These are phyloP conservation scores for Lupinus albus DNA, from an alignment of 306 rosid species.

Conservation along the genomic window DNA sequence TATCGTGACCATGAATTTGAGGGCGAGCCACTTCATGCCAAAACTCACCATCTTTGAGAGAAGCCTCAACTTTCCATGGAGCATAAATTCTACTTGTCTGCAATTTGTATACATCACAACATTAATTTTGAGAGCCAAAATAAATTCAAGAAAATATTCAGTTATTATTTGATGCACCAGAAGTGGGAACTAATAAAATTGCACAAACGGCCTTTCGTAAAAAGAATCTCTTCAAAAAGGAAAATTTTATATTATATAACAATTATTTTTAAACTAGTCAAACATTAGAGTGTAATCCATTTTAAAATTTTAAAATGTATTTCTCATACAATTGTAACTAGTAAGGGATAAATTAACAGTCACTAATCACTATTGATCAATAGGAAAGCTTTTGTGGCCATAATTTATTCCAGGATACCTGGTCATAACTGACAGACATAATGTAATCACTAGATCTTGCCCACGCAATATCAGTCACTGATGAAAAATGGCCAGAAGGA, in stretches of 20 bases:
- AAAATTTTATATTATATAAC: constrained; percentile 1
- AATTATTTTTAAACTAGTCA: constrained; percentile 31
- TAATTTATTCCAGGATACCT: constrained; percentile 52
- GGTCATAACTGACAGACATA: constrained; percentile 90
- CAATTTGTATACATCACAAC: constrained; percentile 39
- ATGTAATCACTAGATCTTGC: constrained; percentile 77
- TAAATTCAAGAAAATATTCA: constrained; percentile 26
- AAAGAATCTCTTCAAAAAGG: not conserved
- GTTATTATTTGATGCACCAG: constrained; percentile 24
- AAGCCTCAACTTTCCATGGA: constrained; percentile 71
- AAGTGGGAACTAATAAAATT: not conserved
- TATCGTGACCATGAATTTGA: constrained; percentile 96
- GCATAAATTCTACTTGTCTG: constrained; percentile 87
- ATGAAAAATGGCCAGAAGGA: constrained; percentile 97
- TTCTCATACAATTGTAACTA: not conserved
- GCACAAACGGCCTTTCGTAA: constrained; percentile 9
- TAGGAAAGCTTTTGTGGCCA: constrained; percentile 25
- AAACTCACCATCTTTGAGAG: constrained; percentile 49
- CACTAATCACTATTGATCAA: not conserved
- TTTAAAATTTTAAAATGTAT: constrained; percentile 3
- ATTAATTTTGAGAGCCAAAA: constrained; percentile 30
- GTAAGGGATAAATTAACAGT: constrained; percentile 24
- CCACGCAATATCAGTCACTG: constrained; percentile 85
- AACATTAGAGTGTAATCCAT: constrained; percentile 19
- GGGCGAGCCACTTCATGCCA: constrained; percentile 98